Base-by-base conservation (phyloP, 768 basidiomycete species). In the Melanogaster broomeanus region DNA sequence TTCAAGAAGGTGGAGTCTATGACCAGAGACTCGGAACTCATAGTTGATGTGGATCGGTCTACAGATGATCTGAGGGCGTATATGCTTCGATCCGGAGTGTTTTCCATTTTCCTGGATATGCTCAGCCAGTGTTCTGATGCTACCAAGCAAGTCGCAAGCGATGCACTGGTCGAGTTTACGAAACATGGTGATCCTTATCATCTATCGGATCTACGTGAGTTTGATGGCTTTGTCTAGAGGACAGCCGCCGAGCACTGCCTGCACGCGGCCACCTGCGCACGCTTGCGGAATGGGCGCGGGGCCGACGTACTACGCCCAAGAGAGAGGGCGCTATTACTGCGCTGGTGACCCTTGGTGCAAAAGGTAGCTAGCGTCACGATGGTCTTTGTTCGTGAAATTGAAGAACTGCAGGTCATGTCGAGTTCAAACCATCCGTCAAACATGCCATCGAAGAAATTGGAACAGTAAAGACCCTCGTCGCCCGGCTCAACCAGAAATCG, bases 61-160 rank as follows among this genome's bases (percentile, higher is more conserved):
- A 8, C 28, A 68, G 68, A 48, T 6, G 52, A 63, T 4, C 24
- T 68, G 12, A 56, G 66, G 18, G 6, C 21, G 2, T 49, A n/a
- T n/a, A 60, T 63, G 52, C 45, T 68, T 13, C 16, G 19, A 10
- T 55, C 46, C 11, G 51, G 52, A 31, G 54, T 52, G 16, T 47
- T 69, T 0, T 31, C 51, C 1, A 52, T 24, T 9, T 52, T 68
- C 4, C 24, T 63, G 12, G 59, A 65, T 22, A 51, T 60, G 55
- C 52, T 69, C 1, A 42, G 53, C 28, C 52, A 33, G 13, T 62
- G 55, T 33, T 66, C 65, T 15, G 51, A 55, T 0, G 58, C 58
- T 30, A 56, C 61, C n/a, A 65, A 55, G 38, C 48, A 55, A 28
- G 53, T 54, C 0, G 34, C 55, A 1, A 52, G 60, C 5, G 16